phyloP scores from a whole-genome alignment of 768 basidiomycete genomes.

The Collybia sordida region DNA sequence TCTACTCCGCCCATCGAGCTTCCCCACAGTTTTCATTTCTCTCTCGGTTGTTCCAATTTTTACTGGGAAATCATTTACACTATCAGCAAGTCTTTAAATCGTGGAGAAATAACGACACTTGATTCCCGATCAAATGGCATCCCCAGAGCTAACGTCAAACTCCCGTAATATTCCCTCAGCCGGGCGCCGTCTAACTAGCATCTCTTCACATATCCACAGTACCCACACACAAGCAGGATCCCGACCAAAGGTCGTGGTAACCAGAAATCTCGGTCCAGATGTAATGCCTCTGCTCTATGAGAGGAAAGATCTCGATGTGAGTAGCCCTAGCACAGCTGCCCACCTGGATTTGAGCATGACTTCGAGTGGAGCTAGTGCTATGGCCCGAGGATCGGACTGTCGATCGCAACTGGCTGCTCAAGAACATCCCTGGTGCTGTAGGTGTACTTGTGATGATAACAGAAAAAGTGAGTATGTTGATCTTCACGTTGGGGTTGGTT shows the following conservation, averaged over 20 bases:
- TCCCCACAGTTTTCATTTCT: too few relatives aligned
- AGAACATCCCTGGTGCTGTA: slow-evolving; percentile 64
- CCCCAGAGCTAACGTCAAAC: neutral
- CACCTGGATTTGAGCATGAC: neutral
- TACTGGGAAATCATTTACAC: too few relatives aligned
- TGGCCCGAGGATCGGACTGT: slow-evolving; percentile 56
- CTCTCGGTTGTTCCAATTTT: too few relatives aligned
- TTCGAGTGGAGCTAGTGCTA: slow-evolving; percentile 29
- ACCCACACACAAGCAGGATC: neutral
- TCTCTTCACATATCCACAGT: neutral
- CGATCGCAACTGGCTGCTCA: slow-evolving; percentile 68
- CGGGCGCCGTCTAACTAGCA: neutral
- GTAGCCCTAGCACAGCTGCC: slow-evolving; percentile 1
- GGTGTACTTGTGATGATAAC: slow-evolving; percentile 66
- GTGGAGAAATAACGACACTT: too few relatives aligned
- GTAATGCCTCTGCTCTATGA: slow-evolving; percentile 56
- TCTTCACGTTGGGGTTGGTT: slow-evolving; percentile 4
- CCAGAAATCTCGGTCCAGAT: slow-evolving; percentile 60
- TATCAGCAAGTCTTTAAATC: too few relatives aligned
- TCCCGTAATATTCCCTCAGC: neutral
- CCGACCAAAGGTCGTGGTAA: slow-evolving; percentile 50
- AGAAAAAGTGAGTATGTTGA: slow-evolving; percentile 55
- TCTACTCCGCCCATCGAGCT: too few relatives aligned
- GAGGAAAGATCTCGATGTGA: slow-evolving; percentile 55
- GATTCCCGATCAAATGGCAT: neutral